Evolutionary conservation across 257 asterid genomes (phyloP), one percentile per base, ranked within the genome.

Genomic region (Primulina tabacum): DNA sequence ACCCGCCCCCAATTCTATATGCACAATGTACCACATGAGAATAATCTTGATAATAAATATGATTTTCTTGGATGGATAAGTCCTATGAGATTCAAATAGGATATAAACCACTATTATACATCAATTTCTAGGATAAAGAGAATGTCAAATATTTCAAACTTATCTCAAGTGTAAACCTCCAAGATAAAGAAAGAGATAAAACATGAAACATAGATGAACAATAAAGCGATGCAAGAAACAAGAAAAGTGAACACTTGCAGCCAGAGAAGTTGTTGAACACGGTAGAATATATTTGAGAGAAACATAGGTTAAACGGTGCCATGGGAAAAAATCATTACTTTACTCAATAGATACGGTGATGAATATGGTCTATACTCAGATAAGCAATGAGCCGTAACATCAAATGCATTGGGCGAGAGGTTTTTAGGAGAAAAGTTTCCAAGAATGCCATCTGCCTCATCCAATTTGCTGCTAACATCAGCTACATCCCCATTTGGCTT

Each of bases 301-400:
- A 3, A 43, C 26, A 24, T 24, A 21, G 52, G 60, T 65, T 60
- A 62, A 47, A 33, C 29, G 65, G 52, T 65, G 52, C 18, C n/a
- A 50, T 34, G 68, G 55, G 26, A 24, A 73, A 0, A 29, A 71
- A 72, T 69, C 64, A 87, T 82, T 80, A 82, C 86, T 26, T 82
- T 79, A 77, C 75, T 74, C 75, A 77, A 74, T 70, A 71, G 82
- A 75, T 78, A 43, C 8, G 86, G 86, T 2, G 84, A 85, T 70
- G 52, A 65, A 60, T 57, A 72, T 72, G 78, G 71, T 66, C 71
- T 24, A 24, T 24, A 24, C 26, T 24, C 26, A 24, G 1, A 24
- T 24, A 24, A 24, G 26, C 26, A 24, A 24, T 24, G 26, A 24
- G 26, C 69, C 67, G 76, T 75, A 68, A 50, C 74, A 40, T 47